Evolutionary conservation across 805 yeast genomes (phyloP), one percentile per base, ranked within the genome.

Genomic region (Zygotorulaspora danielsina): DNA sequence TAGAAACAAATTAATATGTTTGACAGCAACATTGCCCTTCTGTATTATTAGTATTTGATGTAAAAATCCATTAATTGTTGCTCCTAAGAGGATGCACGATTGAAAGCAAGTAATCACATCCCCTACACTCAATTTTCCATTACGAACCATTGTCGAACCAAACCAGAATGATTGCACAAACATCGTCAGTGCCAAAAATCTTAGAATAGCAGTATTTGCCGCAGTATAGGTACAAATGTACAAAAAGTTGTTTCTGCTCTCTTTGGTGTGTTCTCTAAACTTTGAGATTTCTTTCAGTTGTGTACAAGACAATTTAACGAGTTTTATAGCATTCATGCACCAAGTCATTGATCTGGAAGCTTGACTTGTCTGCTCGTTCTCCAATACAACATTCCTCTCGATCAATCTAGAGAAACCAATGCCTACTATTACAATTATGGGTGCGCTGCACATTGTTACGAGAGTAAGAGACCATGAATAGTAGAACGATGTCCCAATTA

Each of bases 131-230:
- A 79, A 55, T 6, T 72, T 67, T 0, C 77, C 76, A 4, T 63
- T 59, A 24, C 63, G 60, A 3, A 87, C 80, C 67, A 84, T 72
- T 32, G 69, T 70, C 19, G 81, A 74, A 1, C 97, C 99, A 64
- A 82, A 90, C 86, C 95, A 88, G 52, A 93, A 84, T 0, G 90
- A 94, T 61, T 86, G 96, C 2, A 89, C 84, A 66, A 90, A 88
- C 79, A 88, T 80, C 55, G 79, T 57, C 26, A 86, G 65, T 0
- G 81, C 71, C 3, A 89, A 49, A 17, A 74, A 63, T 50, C 81
- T 74, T 36, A 81, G 60, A 0, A 74, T 30, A 0, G 84, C 81
- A 16, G 73, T 59, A 54, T 86, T 88, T 16, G 53, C 43, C 9
- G 79, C 66, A 4, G 76, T 63, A 11, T 69, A 72, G 18, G 76